Percentiles rank a stretch among this genome's conserved stretches.
These are phyloP conservation scores for Boehmeria nivea DNA, from an alignment of 306 rosid genomes.

Conservation along the genomic window DNA sequence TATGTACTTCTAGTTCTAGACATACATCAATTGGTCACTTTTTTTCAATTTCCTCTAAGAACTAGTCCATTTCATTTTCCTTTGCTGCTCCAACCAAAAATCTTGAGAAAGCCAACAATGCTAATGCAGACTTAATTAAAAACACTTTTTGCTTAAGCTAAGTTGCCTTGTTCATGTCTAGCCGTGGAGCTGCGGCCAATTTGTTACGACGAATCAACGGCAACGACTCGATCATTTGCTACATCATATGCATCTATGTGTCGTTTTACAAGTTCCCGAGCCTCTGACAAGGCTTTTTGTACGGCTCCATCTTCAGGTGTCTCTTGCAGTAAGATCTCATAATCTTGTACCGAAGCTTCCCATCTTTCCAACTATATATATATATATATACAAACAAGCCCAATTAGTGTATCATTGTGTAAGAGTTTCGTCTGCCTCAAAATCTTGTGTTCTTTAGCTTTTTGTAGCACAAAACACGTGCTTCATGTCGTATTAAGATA, in stretches of 20 bases:
- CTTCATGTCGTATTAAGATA: too few species aligned
- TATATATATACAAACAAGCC: not conserved
- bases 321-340: constrained; percentile 46
- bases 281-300: constrained; percentile 41
- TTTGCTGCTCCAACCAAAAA: too few species aligned
- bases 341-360: constrained; percentile 72
- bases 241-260: not conserved
- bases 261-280: constrained; percentile 35
- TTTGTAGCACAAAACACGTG: too few species aligned
- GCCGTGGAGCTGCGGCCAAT: not conserved
- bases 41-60: too few species aligned
- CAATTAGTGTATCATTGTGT: too few species aligned
- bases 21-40: not conserved
- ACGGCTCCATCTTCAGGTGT: constrained; percentile 55
- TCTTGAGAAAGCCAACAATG: too few species aligned
- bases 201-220: not conserved
- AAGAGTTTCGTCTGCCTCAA: too few species aligned
- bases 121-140: too few species aligned
- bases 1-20: not conserved
- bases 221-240: too few species aligned
- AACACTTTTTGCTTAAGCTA: not conserved
- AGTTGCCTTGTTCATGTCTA: not conserved
- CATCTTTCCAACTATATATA: constrained; percentile 60
- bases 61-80: too few species aligned
- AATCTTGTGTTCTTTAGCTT: too few species aligned